Evolutionary conservation across 257 asterid species (phyloP).

Genomic region (Jacaranda copaia): DNA sequence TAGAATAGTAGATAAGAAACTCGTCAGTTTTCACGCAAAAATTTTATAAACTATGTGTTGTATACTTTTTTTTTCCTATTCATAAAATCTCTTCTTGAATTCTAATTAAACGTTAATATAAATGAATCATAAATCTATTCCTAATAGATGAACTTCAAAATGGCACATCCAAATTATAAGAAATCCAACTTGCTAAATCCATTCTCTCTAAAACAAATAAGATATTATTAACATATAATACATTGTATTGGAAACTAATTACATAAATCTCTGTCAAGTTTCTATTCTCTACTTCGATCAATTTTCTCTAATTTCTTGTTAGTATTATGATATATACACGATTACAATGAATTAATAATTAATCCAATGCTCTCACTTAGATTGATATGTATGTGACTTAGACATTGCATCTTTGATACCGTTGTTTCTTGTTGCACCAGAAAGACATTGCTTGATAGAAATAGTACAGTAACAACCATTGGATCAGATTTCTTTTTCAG

Average conservation of each 20-base stretch:
- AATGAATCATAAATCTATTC: too few relatives aligned
- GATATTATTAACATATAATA: not conserved
- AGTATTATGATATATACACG: not conserved
- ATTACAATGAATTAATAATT: not conserved
- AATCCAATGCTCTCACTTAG: not conserved
- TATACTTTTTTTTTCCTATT: too few relatives aligned
- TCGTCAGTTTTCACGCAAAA: too few relatives aligned
- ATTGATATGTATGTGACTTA: slow-evolving; percentile 10
- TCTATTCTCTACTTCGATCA: not conserved
- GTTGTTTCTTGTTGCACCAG: slow-evolving; percentile 15
- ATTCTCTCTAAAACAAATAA: not conserved
- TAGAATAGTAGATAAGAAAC: too few relatives aligned
- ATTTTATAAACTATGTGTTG: too few relatives aligned
- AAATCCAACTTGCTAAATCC: not conserved
- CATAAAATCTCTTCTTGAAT: too few relatives aligned
- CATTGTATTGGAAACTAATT: not conserved
- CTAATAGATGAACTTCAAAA: too few relatives aligned
- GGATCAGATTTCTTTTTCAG: slow-evolving; percentile 34
- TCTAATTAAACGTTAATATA: too few relatives aligned
- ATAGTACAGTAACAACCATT: slow-evolving; percentile 18
- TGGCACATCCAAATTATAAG: too few relatives aligned
- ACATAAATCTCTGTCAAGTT: not conserved
- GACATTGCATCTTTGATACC: slow-evolving; percentile 29
- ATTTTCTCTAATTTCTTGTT: not conserved
- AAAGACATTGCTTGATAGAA: slow-evolving; percentile 15